These are phyloP conservation scores for Prillingera fragicola DNA, from an alignment of 1,284 basidiomycete species.

Conservation along the genomic window DNA sequence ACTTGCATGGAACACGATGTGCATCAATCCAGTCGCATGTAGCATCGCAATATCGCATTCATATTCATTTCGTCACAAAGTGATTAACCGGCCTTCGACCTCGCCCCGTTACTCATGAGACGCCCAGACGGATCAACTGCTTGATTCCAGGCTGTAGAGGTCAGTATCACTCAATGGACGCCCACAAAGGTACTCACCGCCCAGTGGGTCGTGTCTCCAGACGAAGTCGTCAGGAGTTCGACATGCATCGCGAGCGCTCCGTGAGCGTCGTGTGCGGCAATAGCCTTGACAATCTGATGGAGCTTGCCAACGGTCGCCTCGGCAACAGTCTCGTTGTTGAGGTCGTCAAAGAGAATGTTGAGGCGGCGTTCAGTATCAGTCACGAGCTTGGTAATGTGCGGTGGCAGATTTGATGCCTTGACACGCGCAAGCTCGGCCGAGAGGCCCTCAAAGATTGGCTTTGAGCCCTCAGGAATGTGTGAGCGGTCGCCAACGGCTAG, in stretches of 20 bases:
- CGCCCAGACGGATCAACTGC: constrained; percentile 54
- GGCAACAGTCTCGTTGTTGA: constrained; percentile 87
- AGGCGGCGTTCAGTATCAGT: constrained; percentile 85
- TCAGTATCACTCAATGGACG: background rate
- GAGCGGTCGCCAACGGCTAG: constrained; percentile 80
- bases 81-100: constrained; percentile 1
- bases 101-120: constrained; percentile 11
- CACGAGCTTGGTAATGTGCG: constrained; percentile 57
- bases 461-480: constrained; percentile 72
- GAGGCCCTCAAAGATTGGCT: constrained; percentile 65
- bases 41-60: constrained; percentile 16
- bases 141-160: constrained; percentile 60
- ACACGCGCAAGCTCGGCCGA: constrained; percentile 59
- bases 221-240: constrained; percentile 67
- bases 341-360: constrained; percentile 78
- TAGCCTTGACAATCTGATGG: constrained; percentile 62
- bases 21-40: too few species aligned
- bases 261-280: constrained; percentile 64
- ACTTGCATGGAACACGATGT: too few species aligned
- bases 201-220: constrained; percentile 78
- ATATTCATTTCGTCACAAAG: too few species aligned
- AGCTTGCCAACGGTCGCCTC: constrained; percentile 64
- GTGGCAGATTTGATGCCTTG: constrained; percentile 59
- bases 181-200: constrained; percentile 51
- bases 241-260: constrained; percentile 70